phyloP scores from a whole-genome alignment of 352 stramenopile species.

The Phytopythium chamaehyphon region DNA sequence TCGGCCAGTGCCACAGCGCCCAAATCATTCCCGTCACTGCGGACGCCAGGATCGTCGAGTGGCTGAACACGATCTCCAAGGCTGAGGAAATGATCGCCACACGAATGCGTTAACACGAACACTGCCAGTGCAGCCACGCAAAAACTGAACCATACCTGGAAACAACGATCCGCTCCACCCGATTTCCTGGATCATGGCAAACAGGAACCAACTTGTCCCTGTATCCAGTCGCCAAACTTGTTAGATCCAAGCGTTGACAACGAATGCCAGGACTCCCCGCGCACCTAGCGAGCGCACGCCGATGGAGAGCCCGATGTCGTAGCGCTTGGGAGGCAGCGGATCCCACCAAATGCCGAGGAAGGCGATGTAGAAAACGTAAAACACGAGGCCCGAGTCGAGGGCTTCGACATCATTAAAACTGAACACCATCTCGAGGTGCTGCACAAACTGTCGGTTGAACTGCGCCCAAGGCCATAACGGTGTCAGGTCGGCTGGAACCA shows the following conservation, averaged over 20 bases:
- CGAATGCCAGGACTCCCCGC: neutral
- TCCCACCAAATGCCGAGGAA: constrained; percentile 86
- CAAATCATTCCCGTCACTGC: constrained; percentile 80
- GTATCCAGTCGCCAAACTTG: constrained; percentile 5
- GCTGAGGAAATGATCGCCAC: constrained; percentile 23
- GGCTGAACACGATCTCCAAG: constrained; percentile 84
- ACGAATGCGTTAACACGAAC: neutral
- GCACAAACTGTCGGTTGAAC: constrained; percentile 85
- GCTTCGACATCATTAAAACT: constrained; percentile 86
- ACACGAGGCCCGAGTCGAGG: constrained; percentile 80
- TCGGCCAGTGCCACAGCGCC: constrained; percentile 85
- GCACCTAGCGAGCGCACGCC: constrained; percentile 54
- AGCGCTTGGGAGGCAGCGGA: constrained; percentile 71
- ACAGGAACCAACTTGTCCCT: constrained; percentile 87
- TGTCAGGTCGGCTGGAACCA: too few species aligned
- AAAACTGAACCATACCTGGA: constrained; percentile 39
- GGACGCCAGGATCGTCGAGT: constrained; percentile 85
- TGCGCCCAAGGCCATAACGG: constrained; percentile 14
- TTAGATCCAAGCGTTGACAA: too few species aligned
- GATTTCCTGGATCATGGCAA: constrained; percentile 79
- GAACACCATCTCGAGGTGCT: constrained; percentile 84
- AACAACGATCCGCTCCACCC: constrained; percentile 87
- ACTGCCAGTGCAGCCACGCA: neutral
- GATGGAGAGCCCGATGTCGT: constrained; percentile 78
- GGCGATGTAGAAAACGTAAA: constrained; percentile 86